A percentile compares a stretch with the other conserved stretches of the same genome.
phyloP scores from a whole-genome alignment of 2,329 filamentous ascomycete species.

The Aspergillus spinulosporus region DNA sequence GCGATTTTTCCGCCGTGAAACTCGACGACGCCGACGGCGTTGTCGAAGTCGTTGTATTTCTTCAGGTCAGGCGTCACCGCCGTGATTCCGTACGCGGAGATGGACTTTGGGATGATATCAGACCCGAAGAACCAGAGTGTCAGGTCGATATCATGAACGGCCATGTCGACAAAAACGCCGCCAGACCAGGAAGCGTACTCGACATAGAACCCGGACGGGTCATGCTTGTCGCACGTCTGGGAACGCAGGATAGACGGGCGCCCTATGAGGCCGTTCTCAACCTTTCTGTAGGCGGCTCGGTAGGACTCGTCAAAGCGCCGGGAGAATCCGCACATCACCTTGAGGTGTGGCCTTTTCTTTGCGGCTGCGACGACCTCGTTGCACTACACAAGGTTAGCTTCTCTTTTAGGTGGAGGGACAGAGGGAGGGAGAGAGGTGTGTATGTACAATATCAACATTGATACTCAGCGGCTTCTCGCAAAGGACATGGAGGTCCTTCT shows the following conservation, averaged over 20 bases:
- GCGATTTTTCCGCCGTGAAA: conserved; percentile 65
- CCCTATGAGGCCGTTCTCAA: conserved; percentile 59
- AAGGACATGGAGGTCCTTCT: conserved; percentile 56
- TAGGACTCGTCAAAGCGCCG: conserved; percentile 68
- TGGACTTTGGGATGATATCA: conserved; percentile 55
- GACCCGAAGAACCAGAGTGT: conserved; percentile 64
- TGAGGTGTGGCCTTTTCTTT: conserved; percentile 57
- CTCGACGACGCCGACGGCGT: conserved; percentile 65
- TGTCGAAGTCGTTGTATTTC: conserved; percentile 62
- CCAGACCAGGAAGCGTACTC: conserved; percentile 65
- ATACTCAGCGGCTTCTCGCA: conserved; percentile 59
- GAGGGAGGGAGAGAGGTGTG: too few species aligned
- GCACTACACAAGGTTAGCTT: background rate
- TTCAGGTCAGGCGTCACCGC: conserved; percentile 60
- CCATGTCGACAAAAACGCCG: conserved; percentile 70
- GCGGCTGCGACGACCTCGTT: conserved; percentile 60
- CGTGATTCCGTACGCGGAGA: conserved; percentile 58
- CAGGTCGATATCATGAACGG: conserved; percentile 69
- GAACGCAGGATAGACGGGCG: conserved; percentile 61
- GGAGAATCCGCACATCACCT: conserved; percentile 67
- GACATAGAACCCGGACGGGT: conserved; percentile 67
- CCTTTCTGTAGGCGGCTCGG: conserved; percentile 58
- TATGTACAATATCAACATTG: conserved; percentile 55
- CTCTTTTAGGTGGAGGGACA: too few species aligned
- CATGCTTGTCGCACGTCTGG: conserved; percentile 67